Conservation (phyloP, 2,329 filamentous ascomycete species). For the Seiridium cupressi region DNA sequence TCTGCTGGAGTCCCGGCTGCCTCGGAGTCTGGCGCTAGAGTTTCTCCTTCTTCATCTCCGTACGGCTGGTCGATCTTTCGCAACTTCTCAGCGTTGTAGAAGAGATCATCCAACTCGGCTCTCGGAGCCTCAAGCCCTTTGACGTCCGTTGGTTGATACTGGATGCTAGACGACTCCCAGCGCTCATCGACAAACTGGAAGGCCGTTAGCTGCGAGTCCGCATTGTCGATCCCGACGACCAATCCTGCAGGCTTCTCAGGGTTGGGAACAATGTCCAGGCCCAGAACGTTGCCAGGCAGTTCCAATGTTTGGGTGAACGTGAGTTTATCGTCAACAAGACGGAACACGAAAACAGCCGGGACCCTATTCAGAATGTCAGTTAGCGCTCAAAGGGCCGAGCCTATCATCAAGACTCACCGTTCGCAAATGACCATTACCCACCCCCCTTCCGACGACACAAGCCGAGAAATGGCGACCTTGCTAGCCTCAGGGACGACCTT, state of each 20-base stretch:
- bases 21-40: constrained; percentile 5
- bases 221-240: constrained; percentile 8
- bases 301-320: constrained; percentile 47
- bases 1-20: neutral
- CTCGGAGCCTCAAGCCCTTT: constrained; percentile 14
- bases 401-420: constrained; percentile 32
- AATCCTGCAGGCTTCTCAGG: constrained; percentile 6
- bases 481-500: constrained; percentile 30
- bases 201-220: neutral
- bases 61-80: constrained; percentile 27
- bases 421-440: constrained; percentile 42
- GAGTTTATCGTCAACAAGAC: constrained; percentile 47
- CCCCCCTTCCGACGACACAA: constrained; percentile 30
- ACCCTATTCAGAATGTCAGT: constrained; percentile 32
- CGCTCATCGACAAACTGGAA: neutral
- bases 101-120: constrained; percentile 23
- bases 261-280: constrained; percentile 35
- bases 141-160: neutral
- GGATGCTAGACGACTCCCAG: neutral
- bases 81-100: constrained; percentile 28
- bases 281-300: constrained; percentile 65
- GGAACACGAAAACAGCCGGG: constrained; percentile 66
- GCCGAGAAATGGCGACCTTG: constrained; percentile 47
- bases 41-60: constrained; percentile 5
- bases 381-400: neutral